Percentiles rank a stretch among this genome's conserved stretches.
Conservation (phyloP, 2,329 filamentous ascomycete species). For the Thelonectria rubi region DNA sequence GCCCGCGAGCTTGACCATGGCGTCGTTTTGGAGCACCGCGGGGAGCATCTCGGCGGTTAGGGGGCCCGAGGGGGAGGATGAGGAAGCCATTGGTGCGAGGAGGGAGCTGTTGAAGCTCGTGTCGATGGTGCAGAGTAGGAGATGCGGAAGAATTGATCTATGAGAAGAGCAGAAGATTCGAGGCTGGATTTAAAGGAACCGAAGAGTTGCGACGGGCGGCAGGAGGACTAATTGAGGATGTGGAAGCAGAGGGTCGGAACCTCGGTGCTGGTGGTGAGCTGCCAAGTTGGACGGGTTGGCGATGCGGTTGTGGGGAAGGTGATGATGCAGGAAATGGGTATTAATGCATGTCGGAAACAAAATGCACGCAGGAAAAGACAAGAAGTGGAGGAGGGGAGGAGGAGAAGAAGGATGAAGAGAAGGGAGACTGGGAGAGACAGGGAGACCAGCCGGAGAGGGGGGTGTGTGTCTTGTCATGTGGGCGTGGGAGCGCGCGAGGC, state of each 20-base stretch:
- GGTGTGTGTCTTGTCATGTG: conserved; percentile 21
- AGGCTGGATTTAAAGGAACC: not conserved
- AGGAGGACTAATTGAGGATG: conserved; percentile 15
- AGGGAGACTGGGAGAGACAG: not conserved
- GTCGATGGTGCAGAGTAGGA: not conserved
- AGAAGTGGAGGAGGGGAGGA: not conserved
- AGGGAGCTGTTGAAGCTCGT: conserved; percentile 21
- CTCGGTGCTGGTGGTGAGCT: conserved; percentile 13
- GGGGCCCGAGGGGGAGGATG: conserved; percentile 27
- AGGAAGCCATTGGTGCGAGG: conserved; percentile 40
- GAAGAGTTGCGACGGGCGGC: conserved; percentile 6
- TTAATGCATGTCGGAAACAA: conserved; percentile 4
- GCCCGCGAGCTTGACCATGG: conserved; percentile 86
- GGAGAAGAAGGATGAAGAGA: not conserved
- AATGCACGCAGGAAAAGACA: conserved; percentile 4
- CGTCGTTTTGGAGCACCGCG: conserved; percentile 73
- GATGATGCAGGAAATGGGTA: conserved; percentile 8
- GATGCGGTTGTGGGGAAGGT: conserved; percentile 14
- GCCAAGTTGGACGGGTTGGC: conserved; percentile 12
- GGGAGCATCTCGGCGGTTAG: conserved; percentile 73
- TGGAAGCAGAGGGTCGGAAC: conserved; percentile 14
- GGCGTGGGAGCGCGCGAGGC: conserved; percentile 20
- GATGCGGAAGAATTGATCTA: not conserved
- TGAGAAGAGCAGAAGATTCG: conserved; percentile 2
- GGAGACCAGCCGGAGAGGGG: conserved; percentile 3